phyloP scores from a whole-genome alignment of 768 basidiomycete species.

The Russula brevipes region DNA sequence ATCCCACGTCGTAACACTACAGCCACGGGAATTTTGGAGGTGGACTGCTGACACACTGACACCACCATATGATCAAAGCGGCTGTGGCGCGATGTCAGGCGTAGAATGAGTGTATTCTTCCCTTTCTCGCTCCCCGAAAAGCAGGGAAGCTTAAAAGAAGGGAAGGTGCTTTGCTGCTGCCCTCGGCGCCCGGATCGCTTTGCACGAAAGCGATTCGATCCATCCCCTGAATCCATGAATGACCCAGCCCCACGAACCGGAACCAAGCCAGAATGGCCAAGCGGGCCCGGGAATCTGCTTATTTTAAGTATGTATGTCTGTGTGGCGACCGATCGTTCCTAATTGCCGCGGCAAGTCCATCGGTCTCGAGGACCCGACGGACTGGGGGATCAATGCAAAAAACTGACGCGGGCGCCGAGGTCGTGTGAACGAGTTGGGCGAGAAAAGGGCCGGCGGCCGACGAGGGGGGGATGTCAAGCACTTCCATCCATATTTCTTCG shows the following conservation, averaged over 20 bases:
- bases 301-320: slow-evolving; percentile 18
- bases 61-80: slow-evolving; percentile 1
- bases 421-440: not conserved
- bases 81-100: not conserved
- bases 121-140: slow-evolving; percentile 4
- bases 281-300: slow-evolving; percentile 20
- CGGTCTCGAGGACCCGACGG: slow-evolving; percentile 18
- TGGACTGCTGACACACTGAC: not conserved
- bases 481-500: not conserved
- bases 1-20: slow-evolving; percentile 3
- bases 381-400: not conserved
- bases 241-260: not conserved
- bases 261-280: slow-evolving; percentile 8
- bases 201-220: slow-evolving; percentile 6
- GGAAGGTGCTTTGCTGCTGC: not conserved
- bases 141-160: slow-evolving; percentile 19
- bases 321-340: slow-evolving; percentile 23
- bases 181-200: slow-evolving; percentile 15
- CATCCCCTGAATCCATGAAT: not conserved
- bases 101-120: slow-evolving; percentile 3
- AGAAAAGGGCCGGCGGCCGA: slow-evolving; percentile 14
- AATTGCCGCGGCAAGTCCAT: slow-evolving; percentile 26
- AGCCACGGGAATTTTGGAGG: slow-evolving; percentile 7
- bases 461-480: not conserved
- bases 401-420: not conserved